A percentile compares a stretch with the other conserved stretches of the same genome.
phyloP scores from a whole-genome alignment of 495 filamentous ascomycete genomes.

The Penicillium canescens region DNA sequence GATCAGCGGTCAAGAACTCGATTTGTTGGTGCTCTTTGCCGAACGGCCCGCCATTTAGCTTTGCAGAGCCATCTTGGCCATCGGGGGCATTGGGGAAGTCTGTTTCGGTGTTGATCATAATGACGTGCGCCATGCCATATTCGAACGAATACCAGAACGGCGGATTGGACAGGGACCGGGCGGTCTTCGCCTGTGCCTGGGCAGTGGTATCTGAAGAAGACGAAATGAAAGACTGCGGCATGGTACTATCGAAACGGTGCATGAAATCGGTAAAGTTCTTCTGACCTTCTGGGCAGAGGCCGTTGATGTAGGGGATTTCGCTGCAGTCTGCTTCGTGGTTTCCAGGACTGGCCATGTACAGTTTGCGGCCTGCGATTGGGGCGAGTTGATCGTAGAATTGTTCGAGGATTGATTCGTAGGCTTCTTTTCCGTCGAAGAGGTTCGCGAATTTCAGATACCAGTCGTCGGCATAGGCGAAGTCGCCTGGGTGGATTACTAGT shows the following conservation, averaged over 20 bases:
- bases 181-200: slow-evolving; percentile 45
- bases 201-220: slow-evolving; percentile 48
- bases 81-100: slow-evolving; percentile 48
- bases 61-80: slow-evolving; percentile 45
- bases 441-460: slow-evolving; percentile 47
- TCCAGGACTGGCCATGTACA: slow-evolving; percentile 56
- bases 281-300: slow-evolving; percentile 55
- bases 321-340: slow-evolving; percentile 58
- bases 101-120: slow-evolving; percentile 59
- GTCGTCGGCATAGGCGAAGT: slow-evolving; percentile 57
- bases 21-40: slow-evolving; percentile 37
- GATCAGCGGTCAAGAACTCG: slow-evolving; percentile 47
- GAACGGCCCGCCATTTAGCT: slow-evolving; percentile 53
- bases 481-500: slow-evolving; percentile 57
- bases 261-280: slow-evolving; percentile 62
- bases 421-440: slow-evolving; percentile 35
- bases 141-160: slow-evolving; percentile 69
- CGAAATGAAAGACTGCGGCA: slow-evolving; percentile 50
- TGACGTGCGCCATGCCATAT: slow-evolving; percentile 58
- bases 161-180: slow-evolving; percentile 50
- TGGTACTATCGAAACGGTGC: slow-evolving; percentile 52
- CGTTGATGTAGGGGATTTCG: slow-evolving; percentile 40
- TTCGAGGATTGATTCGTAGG: slow-evolving; percentile 55
- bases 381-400: slow-evolving; percentile 55
- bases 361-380: slow-evolving; percentile 41